Base-by-base conservation (phyloP, 495 filamentous ascomycete species). In the Talaromyces wortmannii region DNA sequence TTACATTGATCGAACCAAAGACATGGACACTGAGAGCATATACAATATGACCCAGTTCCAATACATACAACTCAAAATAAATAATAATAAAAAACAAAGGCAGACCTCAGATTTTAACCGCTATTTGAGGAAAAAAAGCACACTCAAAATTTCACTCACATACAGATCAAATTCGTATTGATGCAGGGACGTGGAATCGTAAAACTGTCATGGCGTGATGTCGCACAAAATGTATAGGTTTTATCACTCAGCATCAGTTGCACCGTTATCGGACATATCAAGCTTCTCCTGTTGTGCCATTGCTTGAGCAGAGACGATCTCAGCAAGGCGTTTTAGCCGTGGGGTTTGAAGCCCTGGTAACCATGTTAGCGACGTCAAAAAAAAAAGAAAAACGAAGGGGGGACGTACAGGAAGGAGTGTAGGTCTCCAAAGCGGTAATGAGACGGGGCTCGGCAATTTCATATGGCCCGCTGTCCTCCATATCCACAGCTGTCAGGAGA, bases 401-500 rank as follows among this genome's bases (percentile, higher is more conserved):
- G 18, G 55, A 82, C 87, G 74, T 75, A 92, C 89, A 97, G 16
- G 90, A 94, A 33, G 94, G 95, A 16, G 94, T 96, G 67, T 97
- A 97, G 7, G 95, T 99, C 76, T 99, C 95, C 62, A 99, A 67
- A 31, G 95, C 95, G 1, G 91, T 96, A 65, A 99, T 99, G 31
- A 88, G 87, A 56, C 95, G 83, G 18, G 95, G 95, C 66, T 97
- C 95, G 17, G 95, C 92, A 65, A 99, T 97, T 71, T 97, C 95
- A 66, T 97, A 99, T 40, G 94, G 95, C n/a, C 95, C 95, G 61
- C 91, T 96, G 70, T 99, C 95, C 55, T 99, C 95, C 94, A 97
- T 96, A 67, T 99, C 95, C 50, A 99, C 90, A 33, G 95, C 90
- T 33, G 87, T 84, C 50, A 99, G 77, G 33, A 97, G 82, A 43